These are phyloP conservation scores for Casaregolazyma suthepensis DNA, from an alignment of 1,139 yeast genomes.

Conservation along the genomic window DNA sequence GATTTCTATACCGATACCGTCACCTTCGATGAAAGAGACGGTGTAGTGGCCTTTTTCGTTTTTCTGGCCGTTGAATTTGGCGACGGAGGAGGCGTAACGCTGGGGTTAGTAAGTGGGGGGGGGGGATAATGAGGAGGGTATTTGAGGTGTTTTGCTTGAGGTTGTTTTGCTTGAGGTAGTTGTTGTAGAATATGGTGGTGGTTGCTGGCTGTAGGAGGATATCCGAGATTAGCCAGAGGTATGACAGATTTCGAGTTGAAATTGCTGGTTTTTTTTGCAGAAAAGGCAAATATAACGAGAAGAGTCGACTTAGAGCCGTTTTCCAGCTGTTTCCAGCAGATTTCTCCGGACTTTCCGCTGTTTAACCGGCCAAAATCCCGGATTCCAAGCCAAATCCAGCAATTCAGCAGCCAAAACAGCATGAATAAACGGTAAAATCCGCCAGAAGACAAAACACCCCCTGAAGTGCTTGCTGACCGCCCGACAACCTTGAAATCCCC, in stretches of 20 bases:
- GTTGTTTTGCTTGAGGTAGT: not conserved
- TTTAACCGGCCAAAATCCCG: too few relatives aligned
- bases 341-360: too few relatives aligned
- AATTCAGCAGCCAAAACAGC: too few relatives aligned
- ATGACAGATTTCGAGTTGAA: too few relatives aligned
- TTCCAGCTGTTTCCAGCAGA: not conserved
- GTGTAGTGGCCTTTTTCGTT: slow-evolving; percentile 60
- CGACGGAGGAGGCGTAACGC: slow-evolving; percentile 38
- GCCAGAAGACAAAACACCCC: too few relatives aligned
- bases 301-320: not conserved
- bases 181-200: not conserved
- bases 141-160: not conserved
- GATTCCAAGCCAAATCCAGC: too few relatives aligned
- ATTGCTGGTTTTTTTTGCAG: too few relatives aligned
- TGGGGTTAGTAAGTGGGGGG: slow-evolving; percentile 1
- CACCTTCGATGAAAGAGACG: slow-evolving; percentile 96
- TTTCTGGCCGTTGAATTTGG: slow-evolving; percentile 52
- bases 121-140: not conserved
- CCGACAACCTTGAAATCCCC: not conserved
- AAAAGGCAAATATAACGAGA: too few relatives aligned
- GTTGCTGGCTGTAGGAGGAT: not conserved
- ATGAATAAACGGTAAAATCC: too few relatives aligned
- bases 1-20: slow-evolving; percentile 96
- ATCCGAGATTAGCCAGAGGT: not conserved
- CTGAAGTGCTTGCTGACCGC: not conserved